Evolutionary conservation across 345 rosid genomes (phyloP).

Genomic region (Gossypium australe): DNA sequence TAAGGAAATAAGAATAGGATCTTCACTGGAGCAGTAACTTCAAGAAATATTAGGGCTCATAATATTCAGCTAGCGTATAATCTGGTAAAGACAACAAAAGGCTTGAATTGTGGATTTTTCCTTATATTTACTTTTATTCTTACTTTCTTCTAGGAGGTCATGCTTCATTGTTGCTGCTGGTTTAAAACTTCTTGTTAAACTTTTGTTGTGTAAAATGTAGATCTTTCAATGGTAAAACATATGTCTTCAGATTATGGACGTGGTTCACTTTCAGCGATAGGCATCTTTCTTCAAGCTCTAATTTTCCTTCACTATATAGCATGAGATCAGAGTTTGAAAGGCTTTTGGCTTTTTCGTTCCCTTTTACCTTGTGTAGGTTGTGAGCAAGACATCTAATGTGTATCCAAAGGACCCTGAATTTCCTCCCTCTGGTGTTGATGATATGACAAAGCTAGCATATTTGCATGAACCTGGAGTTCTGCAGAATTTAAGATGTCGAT

Average conservation of each 20-base stretch:
- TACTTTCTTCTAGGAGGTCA: background rate
- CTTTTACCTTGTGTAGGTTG: constrained; percentile 42
- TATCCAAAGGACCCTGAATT: constrained; percentile 84
- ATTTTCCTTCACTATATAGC: background rate
- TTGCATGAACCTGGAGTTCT: constrained; percentile 97
- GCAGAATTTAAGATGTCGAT: constrained; percentile 67
- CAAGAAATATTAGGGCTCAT: background rate
- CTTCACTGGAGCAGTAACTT: background rate
- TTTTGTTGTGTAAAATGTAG: background rate
- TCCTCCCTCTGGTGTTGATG: constrained; percentile 85
- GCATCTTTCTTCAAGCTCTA: background rate
- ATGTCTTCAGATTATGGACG: background rate
- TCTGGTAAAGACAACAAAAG: background rate
- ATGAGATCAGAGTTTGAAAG: constrained; percentile 6
- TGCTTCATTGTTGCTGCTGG: background rate
- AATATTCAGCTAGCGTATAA: background rate
- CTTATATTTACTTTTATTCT: background rate
- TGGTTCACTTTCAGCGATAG: background rate
- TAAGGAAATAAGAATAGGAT: background rate
- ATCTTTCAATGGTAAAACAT: constrained; percentile 1
- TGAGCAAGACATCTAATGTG: constrained; percentile 48
- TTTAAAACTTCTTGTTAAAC: background rate
- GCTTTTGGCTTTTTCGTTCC: background rate
- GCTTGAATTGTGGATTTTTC: background rate
- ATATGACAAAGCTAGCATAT: constrained; percentile 95